Evolutionary conservation across 225 moss, liverwort and hornwort species (phyloP), one percentile per base, ranked within the genome.

Genomic region (Marchantia polymorpha): DNA sequence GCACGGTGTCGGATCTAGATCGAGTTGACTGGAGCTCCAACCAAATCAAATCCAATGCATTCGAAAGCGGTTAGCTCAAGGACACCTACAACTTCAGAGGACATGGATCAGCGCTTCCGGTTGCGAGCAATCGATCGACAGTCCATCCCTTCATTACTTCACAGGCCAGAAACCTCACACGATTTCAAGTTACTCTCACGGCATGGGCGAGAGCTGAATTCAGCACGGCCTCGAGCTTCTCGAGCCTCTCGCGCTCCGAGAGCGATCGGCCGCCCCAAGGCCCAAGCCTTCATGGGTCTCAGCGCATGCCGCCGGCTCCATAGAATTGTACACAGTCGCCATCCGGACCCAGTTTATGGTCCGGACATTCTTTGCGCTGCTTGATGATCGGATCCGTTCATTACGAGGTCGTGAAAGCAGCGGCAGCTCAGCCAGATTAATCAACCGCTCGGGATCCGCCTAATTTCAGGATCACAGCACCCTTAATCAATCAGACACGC

Each of bases 131-230:
- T 47, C 20, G 64, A 64, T 19, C 17, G 74, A 26, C 3, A 54
- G 63, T 48, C 64, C 50, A 22, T 52, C 65, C 49, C 26, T 51
- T 60, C 65, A 48, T 65, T 65, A 77, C n/a, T n/a, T n/a, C n/a
- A n/a, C 64, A 23, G 64, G 77, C 77, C 77, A 51, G 11, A 77
- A 65, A 77, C 25, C 77, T 77, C 77, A 77, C 77, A 77, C 77
- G 63, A 17, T 64, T 59, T 56, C 56, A 19, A 56, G 56, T 70
- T 48, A 49, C 30, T 49, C 30, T 54, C 73, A 22, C 17, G 17
- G 76, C 76, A 76, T 76, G 47, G 17, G 60, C 65, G 77, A 77
- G 48, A 77, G 77, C 25, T 77, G 77, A 64, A 49, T 13, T 26
- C 66, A 77, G 64, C 64, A 64, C 77, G 77, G 77, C 77, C 77